These are phyloP conservation scores for Odonthalia washingtoniensis DNA, from an alignment of 31 red algal genomes.

Conservation along the genomic window DNA sequence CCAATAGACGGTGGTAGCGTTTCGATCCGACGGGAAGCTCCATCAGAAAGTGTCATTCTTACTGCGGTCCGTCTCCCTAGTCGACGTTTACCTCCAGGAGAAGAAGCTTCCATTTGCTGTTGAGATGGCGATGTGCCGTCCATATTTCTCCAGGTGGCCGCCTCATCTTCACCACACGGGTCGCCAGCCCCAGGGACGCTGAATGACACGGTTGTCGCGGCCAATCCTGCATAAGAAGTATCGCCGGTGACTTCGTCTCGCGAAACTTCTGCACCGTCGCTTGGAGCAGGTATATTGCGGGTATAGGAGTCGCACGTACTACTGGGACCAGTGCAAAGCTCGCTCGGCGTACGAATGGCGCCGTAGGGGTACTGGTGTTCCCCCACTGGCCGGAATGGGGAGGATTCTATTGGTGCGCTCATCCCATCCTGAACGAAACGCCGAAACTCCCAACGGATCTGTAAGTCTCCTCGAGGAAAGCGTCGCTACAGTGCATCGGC, in stretches of 20 bases:
- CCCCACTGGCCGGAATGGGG: conserved; percentile 2
- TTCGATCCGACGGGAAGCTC: neutral
- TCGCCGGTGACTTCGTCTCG: conserved; percentile 15
- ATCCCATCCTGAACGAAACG: conserved; percentile 47
- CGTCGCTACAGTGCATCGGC: conserved; percentile 34
- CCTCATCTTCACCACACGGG: neutral
- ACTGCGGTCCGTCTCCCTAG: neutral
- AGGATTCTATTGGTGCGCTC: neutral
- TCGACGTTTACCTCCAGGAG: conserved; percentile 25
- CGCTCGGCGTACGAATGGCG: conserved; percentile 1
- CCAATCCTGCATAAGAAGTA: conserved; percentile 28
- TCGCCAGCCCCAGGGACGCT: neutral
- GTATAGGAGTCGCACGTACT: conserved; percentile 7
- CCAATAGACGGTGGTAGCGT: neutral
- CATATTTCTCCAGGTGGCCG: neutral
- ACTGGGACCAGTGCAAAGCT: neutral
- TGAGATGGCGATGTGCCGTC: neutral
- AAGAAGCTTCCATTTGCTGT: neutral
- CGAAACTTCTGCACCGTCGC: conserved; percentile 17
- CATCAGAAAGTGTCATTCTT: neutral
- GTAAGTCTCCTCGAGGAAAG: conserved; percentile 33
- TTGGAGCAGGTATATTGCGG: neutral
- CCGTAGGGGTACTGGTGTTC: conserved; percentile 22
- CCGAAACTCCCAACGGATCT: conserved; percentile 24
- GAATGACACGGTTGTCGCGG: conserved; percentile 11